These are phyloP conservation scores for Sphaerosporella brunnea DNA, from an alignment of 495 filamentous ascomycete species.

Conservation along the genomic window DNA sequence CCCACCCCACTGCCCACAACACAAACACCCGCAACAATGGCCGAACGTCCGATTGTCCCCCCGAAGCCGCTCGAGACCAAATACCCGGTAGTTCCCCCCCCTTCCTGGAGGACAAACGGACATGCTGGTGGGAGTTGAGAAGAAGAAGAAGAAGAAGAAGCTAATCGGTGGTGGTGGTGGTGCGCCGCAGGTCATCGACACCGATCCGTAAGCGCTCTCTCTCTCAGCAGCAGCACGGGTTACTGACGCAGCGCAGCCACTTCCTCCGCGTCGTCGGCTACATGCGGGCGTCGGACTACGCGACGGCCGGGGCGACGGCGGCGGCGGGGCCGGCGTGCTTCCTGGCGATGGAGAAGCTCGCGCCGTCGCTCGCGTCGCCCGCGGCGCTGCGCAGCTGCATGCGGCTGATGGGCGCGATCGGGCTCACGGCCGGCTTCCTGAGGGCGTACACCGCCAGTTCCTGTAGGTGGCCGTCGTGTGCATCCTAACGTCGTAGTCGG, in stretches of 20 bases:
- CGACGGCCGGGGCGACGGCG: conserved; percentile 43
- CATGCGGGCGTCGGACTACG: conserved; percentile 68
- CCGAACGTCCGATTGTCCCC: conserved; percentile 3
- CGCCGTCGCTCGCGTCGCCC: conserved; percentile 52
- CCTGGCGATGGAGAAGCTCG: conserved; percentile 61
- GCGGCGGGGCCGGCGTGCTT: conserved; percentile 54
- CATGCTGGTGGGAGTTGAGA: too few relatives aligned
- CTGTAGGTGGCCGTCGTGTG: too few relatives aligned
- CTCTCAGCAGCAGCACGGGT: not conserved
- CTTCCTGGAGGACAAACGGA: not conserved
- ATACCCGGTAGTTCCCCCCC: conserved; percentile 48
- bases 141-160: too few relatives aligned
- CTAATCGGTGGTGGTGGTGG: too few relatives aligned
- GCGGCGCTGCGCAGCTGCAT: conserved; percentile 64
- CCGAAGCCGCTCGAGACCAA: conserved; percentile 55
- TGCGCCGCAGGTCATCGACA: conserved; percentile 85
- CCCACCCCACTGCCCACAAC: not conserved
- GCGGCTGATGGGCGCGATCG: conserved; percentile 56
- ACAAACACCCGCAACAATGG: conserved; percentile 1
- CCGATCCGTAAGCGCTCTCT: conserved; percentile 61
- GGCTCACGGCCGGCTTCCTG: conserved; percentile 55
- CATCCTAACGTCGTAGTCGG: too few relatives aligned
- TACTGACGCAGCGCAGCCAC: conserved; percentile 40
- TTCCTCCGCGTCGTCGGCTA: conserved; percentile 75
- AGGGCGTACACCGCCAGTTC: conserved; percentile 59